Evolutionary conservation across 2,329 filamentous ascomycete species (phyloP).

Genomic region (Penicillium sp.): DNA sequence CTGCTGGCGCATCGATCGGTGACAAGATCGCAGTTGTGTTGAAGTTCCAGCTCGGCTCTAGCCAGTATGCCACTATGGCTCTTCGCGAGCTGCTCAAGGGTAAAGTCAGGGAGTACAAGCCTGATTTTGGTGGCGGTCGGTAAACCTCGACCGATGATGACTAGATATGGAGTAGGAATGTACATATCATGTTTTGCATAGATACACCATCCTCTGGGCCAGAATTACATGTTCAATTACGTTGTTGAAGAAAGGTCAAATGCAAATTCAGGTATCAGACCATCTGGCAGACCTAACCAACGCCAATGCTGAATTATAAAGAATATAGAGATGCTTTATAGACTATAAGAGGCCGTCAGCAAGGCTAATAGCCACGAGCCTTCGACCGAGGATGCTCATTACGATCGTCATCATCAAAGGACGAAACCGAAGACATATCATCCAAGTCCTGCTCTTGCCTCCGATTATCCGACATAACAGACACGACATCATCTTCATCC

Average conservation of each 20-base stretch:
- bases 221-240: too few relatives aligned
- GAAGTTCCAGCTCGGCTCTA: slow-evolving; percentile 69
- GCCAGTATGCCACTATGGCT: slow-evolving; percentile 80
- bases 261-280: not conserved
- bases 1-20: slow-evolving; percentile 10
- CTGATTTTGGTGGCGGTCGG: slow-evolving; percentile 52
- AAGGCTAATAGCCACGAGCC: not conserved
- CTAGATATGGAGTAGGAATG: too few relatives aligned
- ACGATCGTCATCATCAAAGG: slow-evolving; percentile 19
- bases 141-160: slow-evolving; percentile 6
- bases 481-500: slow-evolving; percentile 22
- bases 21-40: slow-evolving; percentile 61
- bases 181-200: too few relatives aligned
- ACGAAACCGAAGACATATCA: slow-evolving; percentile 32
- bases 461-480: slow-evolving; percentile 22
- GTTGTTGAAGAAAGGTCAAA: too few relatives aligned
- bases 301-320: slow-evolving; percentile 6
- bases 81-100: slow-evolving; percentile 72
- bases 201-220: too few relatives aligned
- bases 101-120: slow-evolving; percentile 56
- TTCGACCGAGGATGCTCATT: not conserved
- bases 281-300: not conserved
- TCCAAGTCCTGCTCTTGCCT: slow-evolving; percentile 18
- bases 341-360: not conserved
- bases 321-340: not conserved